Evolutionary conservation across 306 rosid genomes (phyloP).

Genomic region (Clitoria ternatea): DNA sequence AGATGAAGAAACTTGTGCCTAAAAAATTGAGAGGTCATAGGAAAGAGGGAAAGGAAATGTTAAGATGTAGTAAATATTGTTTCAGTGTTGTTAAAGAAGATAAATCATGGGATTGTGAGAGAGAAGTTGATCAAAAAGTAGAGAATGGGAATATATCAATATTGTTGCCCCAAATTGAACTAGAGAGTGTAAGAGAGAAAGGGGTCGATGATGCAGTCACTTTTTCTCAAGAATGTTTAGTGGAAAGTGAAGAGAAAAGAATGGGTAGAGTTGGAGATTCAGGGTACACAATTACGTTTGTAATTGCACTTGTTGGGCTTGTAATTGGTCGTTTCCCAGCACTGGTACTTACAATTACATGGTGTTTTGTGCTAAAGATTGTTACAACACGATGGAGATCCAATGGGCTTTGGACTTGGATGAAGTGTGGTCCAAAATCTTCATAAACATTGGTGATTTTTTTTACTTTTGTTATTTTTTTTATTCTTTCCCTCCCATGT

Average conservation of each 20-base stretch:
- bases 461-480: neutral
- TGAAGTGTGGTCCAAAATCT: slow-evolving; percentile 17
- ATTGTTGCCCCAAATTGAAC: too few species aligned
- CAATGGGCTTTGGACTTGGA: too few species aligned
- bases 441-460: slow-evolving; percentile 9
- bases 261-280: slow-evolving; percentile 24
- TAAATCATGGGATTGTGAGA: slow-evolving; percentile 3
- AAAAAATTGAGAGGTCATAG: slow-evolving; percentile 45
- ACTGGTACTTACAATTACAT: slow-evolving; percentile 41
- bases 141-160: neutral
- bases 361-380: slow-evolving; percentile 51
- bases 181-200: too few species aligned
- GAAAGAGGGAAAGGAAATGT: slow-evolving; percentile 20
- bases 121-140: neutral
- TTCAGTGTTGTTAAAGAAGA: slow-evolving; percentile 26
- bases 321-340: slow-evolving; percentile 52
- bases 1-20: slow-evolving; percentile 52
- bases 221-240: neutral
- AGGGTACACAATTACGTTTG: too few species aligned
- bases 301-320: slow-evolving; percentile 61
- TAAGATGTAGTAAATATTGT: slow-evolving; percentile 22
- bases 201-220: slow-evolving; percentile 15
- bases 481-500: neutral
- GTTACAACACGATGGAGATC: too few species aligned
- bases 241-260: slow-evolving; percentile 4